Conservation (phyloP, 73 alveolate genomes). For the Tetrahymena malaccensis region DNA sequence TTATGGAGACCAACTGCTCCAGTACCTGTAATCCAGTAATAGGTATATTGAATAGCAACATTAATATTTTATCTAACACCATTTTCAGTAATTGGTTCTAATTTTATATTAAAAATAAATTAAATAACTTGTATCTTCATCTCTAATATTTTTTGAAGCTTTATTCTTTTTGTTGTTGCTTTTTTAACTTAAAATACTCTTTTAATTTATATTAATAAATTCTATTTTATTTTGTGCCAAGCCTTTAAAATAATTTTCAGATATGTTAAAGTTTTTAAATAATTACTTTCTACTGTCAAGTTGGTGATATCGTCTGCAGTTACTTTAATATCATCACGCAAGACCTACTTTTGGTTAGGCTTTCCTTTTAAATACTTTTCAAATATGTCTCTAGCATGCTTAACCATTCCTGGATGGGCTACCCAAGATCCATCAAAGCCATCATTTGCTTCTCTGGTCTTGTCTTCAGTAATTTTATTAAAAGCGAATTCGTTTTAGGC, state of each 20-base stretch:
- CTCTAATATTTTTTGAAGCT: background rate
- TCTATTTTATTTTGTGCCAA: background rate
- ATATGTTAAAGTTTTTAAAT: background rate
- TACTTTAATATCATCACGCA: background rate
- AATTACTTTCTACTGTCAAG: background rate
- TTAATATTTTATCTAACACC: slow-evolving; percentile 11
- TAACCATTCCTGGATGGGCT: slow-evolving; percentile 47
- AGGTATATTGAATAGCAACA: slow-evolving; percentile 5
- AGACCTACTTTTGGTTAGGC: slow-evolving; percentile 7
- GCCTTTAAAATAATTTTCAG: background rate
- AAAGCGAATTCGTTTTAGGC: slow-evolving; percentile 3
- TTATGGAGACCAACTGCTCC: slow-evolving; percentile 45
- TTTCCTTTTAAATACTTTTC: background rate
- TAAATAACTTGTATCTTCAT: background rate
- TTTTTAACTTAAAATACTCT: background rate
- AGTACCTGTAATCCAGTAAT: slow-evolving; percentile 43
- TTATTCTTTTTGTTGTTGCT: background rate
- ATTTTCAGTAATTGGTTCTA: background rate
- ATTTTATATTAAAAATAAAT: background rate
- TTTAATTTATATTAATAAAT: background rate
- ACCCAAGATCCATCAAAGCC: slow-evolving; percentile 67
- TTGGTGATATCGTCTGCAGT: slow-evolving; percentile 12
- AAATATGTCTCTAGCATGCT: slow-evolving; percentile 18
- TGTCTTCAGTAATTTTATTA: slow-evolving; percentile 16
- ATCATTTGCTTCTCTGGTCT: slow-evolving; percentile 26